Evolutionary conservation across 2,329 filamentous ascomycete genomes (phyloP).

Genomic region (Aspergillus aculeatinus): DNA sequence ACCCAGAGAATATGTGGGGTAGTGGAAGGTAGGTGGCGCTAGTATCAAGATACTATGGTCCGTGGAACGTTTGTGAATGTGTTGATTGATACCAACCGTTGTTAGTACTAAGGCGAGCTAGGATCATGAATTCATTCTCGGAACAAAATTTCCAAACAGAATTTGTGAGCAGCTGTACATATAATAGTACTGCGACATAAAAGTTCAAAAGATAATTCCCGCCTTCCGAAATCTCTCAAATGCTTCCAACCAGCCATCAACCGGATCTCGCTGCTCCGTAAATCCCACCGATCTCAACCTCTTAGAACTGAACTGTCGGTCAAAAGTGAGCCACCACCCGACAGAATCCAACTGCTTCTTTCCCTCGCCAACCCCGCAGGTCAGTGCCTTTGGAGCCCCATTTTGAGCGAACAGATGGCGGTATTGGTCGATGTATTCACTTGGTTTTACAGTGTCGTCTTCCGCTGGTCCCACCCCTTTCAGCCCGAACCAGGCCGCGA

Average conservation of each 20-base stretch:
- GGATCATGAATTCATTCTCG: too few species aligned
- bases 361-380: constrained; percentile 39
- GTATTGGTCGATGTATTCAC: constrained; percentile 29
- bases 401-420: constrained; percentile 29
- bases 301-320: constrained; percentile 48
- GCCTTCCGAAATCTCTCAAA: constrained; percentile 47
- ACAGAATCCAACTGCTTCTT: constrained; percentile 44
- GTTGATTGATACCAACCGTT: too few species aligned
- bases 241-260: constrained; percentile 44
- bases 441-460: constrained; percentile 7
- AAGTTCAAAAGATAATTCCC: constrained; percentile 40
- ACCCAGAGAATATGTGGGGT: too few species aligned
- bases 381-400: constrained; percentile 25
- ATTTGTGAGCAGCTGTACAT: too few species aligned
- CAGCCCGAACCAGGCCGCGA: constrained; percentile 33
- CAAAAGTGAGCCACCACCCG: constrained; percentile 51
- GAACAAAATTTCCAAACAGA: too few species aligned
- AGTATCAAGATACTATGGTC: too few species aligned
- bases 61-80: too few species aligned
- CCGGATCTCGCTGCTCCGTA: constrained; percentile 37
- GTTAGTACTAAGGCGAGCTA: too few species aligned
- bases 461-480: constrained; percentile 23
- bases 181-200: too few species aligned
- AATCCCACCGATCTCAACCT: constrained; percentile 44
- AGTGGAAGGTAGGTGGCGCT: too few species aligned